Evolutionary conservation across 441 rosid species (phyloP).

Genomic region (Melastoma candidum): DNA sequence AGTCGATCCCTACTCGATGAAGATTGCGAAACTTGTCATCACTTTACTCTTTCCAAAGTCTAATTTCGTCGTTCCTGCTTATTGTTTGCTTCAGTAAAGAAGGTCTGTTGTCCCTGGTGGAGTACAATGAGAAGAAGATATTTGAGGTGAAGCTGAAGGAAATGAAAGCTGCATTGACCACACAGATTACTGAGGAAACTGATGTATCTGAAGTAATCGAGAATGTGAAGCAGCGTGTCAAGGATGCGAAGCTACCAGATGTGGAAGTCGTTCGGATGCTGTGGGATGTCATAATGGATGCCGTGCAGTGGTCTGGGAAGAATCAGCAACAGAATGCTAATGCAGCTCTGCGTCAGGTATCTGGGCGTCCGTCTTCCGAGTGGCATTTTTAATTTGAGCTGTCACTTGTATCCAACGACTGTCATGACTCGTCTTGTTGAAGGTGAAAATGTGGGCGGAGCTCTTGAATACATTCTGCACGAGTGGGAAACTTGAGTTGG

Average conservation of each 20-base stretch:
- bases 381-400: too few relatives aligned
- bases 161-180: slow-evolving; percentile 72
- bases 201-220: slow-evolving; percentile 83
- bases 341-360: slow-evolving; percentile 81
- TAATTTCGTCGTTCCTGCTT: slow-evolving; percentile 5
- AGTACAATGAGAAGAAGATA: slow-evolving; percentile 89
- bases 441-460: slow-evolving; percentile 90
- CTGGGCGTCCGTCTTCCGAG: too few relatives aligned
- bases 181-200: slow-evolving; percentile 74
- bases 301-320: slow-evolving; percentile 99
- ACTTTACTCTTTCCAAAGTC: too few relatives aligned
- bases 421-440: slow-evolving; percentile 3
- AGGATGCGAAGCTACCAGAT: slow-evolving; percentile 80
- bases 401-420: too few relatives aligned
- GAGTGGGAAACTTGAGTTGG: slow-evolving; percentile 82
- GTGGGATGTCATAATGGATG: slow-evolving; percentile 98
- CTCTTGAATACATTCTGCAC: slow-evolving; percentile 73
- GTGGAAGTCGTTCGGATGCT: slow-evolving; percentile 70
- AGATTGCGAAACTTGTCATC: too few relatives aligned
- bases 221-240: slow-evolving; percentile 65
- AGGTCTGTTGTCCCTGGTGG: slow-evolving; percentile 80
- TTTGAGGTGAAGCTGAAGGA: slow-evolving; percentile 85
- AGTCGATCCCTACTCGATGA: too few relatives aligned
- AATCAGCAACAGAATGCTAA: slow-evolving; percentile 99
- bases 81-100: slow-evolving; percentile 54